Conservation (phyloP, 768 basidiomycete species). For the Tricholoma bakamatsutake region DNA sequence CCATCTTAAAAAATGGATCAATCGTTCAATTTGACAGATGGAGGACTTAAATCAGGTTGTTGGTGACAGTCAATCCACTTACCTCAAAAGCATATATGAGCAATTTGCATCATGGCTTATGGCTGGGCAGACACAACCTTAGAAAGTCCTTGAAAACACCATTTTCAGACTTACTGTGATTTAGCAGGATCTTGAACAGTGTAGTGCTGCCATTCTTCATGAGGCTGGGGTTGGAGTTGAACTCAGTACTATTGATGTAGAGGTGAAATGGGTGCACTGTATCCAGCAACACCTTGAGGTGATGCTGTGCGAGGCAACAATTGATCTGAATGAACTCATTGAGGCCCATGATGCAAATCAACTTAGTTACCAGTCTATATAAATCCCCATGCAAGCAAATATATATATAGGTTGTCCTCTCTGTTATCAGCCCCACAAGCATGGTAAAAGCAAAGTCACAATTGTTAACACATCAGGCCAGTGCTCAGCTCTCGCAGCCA, state of each 20-base stretch:
- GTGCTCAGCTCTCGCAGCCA: not conserved
- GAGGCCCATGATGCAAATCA: not conserved
- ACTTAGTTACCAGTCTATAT: not conserved
- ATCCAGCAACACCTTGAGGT: not conserved
- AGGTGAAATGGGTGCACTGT: not conserved
- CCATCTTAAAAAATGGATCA: not conserved
- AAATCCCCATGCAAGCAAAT: not conserved
- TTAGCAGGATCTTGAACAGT: not conserved
- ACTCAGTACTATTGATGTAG: not conserved
- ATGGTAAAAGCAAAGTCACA: not conserved
- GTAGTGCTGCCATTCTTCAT: not conserved
- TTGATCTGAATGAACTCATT: not conserved
- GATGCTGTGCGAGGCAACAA: not conserved
- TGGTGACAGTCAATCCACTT: not conserved
- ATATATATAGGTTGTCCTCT: not conserved
- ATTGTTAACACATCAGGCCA: not conserved
- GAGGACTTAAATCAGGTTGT: not conserved
- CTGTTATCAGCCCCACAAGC: not conserved
- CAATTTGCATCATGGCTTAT: not conserved
- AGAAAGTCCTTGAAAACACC: not conserved
- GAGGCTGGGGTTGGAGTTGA: not conserved
- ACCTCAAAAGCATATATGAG: not conserved
- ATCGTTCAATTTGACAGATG: not conserved
- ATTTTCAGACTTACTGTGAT: not conserved
- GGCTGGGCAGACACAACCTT: not conserved